Percentiles rank a stretch among this genome's conserved stretches.
phyloP scores from a whole-genome alignment of 2,329 filamentous ascomycete species.

The Tolypocladium paradoxum region DNA sequence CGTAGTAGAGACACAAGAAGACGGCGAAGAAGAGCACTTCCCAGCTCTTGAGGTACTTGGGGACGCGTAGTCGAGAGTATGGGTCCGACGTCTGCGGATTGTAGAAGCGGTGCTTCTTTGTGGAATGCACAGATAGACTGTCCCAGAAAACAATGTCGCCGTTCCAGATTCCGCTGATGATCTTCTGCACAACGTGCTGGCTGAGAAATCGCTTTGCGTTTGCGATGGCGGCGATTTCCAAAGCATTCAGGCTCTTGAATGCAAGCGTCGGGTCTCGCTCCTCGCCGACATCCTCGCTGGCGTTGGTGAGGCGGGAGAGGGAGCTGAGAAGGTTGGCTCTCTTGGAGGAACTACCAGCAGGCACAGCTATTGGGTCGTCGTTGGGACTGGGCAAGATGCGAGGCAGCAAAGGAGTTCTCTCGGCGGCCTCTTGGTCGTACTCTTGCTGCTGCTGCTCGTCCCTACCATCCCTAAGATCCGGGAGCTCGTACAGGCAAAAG shows the following conservation, averaged over 20 bases:
- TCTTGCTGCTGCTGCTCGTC: slow-evolving; percentile 5
- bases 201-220: slow-evolving; percentile 77
- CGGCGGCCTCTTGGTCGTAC: slow-evolving; percentile 32
- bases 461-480: slow-evolving; percentile 23
- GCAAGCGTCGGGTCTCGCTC: slow-evolving; percentile 55
- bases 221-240: slow-evolving; percentile 76
- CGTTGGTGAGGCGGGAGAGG: slow-evolving; percentile 41
- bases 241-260: slow-evolving; percentile 71
- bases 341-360: slow-evolving; percentile 29
- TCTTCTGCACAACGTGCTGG: slow-evolving; percentile 70
- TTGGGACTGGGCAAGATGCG: slow-evolving; percentile 16
- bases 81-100: slow-evolving; percentile 56
- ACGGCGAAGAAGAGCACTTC: slow-evolving; percentile 71
- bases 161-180: slow-evolving; percentile 76
- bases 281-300: slow-evolving; percentile 25
- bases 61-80: slow-evolving; percentile 66
- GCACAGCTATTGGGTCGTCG: slow-evolving; percentile 10
- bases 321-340: slow-evolving; percentile 41
- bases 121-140: slow-evolving; percentile 58
- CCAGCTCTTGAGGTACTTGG: slow-evolving; percentile 74
- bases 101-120: slow-evolving; percentile 69
- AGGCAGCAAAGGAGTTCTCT: slow-evolving; percentile 35
- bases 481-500: slow-evolving; percentile 64
- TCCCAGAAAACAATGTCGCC: slow-evolving; percentile 86
- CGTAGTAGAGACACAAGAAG: slow-evolving; percentile 74